phyloP scores from a whole-genome alignment of 2,329 filamentous ascomycete species.

The Dothideomycetes sp. region DNA sequence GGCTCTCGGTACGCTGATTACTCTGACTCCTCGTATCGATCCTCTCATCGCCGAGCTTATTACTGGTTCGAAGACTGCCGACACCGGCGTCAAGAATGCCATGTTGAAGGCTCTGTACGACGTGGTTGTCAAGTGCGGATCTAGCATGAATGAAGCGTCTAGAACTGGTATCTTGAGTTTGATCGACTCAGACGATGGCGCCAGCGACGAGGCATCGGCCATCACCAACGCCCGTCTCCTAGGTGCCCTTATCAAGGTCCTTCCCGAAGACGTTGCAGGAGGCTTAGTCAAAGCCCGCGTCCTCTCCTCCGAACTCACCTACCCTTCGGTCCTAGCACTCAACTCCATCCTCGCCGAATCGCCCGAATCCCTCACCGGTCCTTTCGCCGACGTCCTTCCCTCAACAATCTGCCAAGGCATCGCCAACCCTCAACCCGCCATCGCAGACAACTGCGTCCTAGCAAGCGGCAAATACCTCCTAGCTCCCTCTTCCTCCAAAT shows the following conservation, averaged over 20 bases:
- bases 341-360: slow-evolving; percentile 85
- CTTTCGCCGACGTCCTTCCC: slow-evolving; percentile 64
- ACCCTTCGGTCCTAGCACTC: slow-evolving; percentile 72
- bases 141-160: slow-evolving; percentile 88
- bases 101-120: slow-evolving; percentile 97
- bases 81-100: slow-evolving; percentile 78
- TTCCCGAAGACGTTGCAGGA: slow-evolving; percentile 61
- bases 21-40: slow-evolving; percentile 88
- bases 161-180: slow-evolving; percentile 75
- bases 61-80: slow-evolving; percentile 85
- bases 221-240: slow-evolving; percentile 87
- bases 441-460: slow-evolving; percentile 80
- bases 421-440: slow-evolving; percentile 58
- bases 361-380: slow-evolving; percentile 57
- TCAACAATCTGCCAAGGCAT: slow-evolving; percentile 75
- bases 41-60: slow-evolving; percentile 88
- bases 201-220: slow-evolving; percentile 61
- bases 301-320: slow-evolving; percentile 65
- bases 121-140: slow-evolving; percentile 87
- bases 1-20: slow-evolving; percentile 89
- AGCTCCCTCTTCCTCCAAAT: slow-evolving; percentile 52
- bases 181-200: slow-evolving; percentile 76
- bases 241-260: slow-evolving; percentile 79
- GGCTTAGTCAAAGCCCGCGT: slow-evolving; percentile 61
- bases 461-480: slow-evolving; percentile 88